Evolutionary conservation across 1,139 yeast species (phyloP).

Genomic region (Protomyces gravidus): DNA sequence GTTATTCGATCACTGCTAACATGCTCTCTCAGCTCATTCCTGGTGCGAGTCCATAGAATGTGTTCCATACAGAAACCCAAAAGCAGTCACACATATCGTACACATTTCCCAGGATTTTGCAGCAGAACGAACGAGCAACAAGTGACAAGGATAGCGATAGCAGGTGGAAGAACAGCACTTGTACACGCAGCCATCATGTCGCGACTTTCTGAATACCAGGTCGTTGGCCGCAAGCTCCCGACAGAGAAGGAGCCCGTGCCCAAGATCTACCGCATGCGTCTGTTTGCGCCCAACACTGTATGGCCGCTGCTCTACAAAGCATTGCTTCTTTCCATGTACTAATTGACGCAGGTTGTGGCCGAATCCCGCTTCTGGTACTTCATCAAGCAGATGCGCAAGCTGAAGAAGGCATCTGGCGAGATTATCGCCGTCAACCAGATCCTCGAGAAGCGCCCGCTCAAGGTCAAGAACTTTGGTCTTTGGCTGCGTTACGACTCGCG

Average conservation of each 20-base stretch:
- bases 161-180: background rate
- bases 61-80: background rate
- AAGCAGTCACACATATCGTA: background rate
- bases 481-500: slow-evolving; percentile 99
- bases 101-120: too few species aligned
- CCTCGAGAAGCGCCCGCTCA: slow-evolving; percentile 94
- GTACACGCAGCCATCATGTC: background rate
- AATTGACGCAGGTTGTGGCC: slow-evolving; percentile 78
- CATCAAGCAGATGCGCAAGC: slow-evolving; percentile 98
- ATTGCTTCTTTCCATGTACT: background rate
- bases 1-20: background rate
- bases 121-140: background rate
- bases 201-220: slow-evolving; percentile 74
- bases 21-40: background rate
- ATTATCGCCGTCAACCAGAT: slow-evolving; percentile 85
- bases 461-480: slow-evolving; percentile 99
- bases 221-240: slow-evolving; percentile 99
- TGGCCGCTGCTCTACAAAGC: background rate
- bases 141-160: background rate
- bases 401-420: slow-evolving; percentile 99
- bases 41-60: background rate
- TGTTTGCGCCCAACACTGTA: slow-evolving; percentile 70
- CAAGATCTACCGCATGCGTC: slow-evolving; percentile 99
- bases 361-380: slow-evolving; percentile 99
- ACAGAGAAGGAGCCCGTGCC: slow-evolving; percentile 99